Conservation (phyloP, 768 basidiomycete genomes). For the Leccinum subgranulosum region DNA sequence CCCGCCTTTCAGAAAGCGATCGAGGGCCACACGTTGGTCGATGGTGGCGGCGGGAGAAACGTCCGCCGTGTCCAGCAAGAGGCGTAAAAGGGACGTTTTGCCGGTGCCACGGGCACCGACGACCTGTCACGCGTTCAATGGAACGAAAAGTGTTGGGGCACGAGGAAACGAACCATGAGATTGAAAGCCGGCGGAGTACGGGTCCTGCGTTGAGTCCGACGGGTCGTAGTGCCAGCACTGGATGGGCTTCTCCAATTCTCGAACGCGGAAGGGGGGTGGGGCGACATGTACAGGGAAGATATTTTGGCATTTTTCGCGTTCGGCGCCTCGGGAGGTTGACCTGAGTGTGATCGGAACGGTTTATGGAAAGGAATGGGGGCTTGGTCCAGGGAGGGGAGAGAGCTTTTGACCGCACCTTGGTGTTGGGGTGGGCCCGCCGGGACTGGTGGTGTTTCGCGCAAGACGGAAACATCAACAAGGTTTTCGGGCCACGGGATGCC, state of each 20-base stretch:
- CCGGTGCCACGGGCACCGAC: slow-evolving; percentile 79
- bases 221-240: slow-evolving; percentile 37
- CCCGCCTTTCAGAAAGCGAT: slow-evolving; percentile 60
- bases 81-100: slow-evolving; percentile 77
- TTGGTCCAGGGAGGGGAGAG: slow-evolving; percentile 51
- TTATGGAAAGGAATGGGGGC: slow-evolving; percentile 76
- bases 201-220: slow-evolving; percentile 61
- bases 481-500: slow-evolving; percentile 85
- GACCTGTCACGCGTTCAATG: slow-evolving; percentile 45
- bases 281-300: slow-evolving; percentile 67
- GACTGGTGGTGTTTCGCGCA: slow-evolving; percentile 42
- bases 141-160: not conserved
- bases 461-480: slow-evolving; percentile 69
- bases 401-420: slow-evolving; percentile 72
- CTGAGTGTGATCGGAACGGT: slow-evolving; percentile 61
- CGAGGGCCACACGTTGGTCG: slow-evolving; percentile 66
- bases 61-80: slow-evolving; percentile 82
- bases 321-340: slow-evolving; percentile 27
- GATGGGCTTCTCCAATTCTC: slow-evolving; percentile 47
- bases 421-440: slow-evolving; percentile 36
- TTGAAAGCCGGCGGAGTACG: slow-evolving; percentile 79
- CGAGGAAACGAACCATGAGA: slow-evolving; percentile 58
- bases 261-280: slow-evolving; percentile 57
- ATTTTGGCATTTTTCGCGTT: slow-evolving; percentile 47
- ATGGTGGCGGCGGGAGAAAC: slow-evolving; percentile 72